Evolutionary conservation across 202 grass and related monocot genomes (phyloP), one percentile per base, ranked within the genome.

Genomic region (Schoenoplectus tabernaemontani): DNA sequence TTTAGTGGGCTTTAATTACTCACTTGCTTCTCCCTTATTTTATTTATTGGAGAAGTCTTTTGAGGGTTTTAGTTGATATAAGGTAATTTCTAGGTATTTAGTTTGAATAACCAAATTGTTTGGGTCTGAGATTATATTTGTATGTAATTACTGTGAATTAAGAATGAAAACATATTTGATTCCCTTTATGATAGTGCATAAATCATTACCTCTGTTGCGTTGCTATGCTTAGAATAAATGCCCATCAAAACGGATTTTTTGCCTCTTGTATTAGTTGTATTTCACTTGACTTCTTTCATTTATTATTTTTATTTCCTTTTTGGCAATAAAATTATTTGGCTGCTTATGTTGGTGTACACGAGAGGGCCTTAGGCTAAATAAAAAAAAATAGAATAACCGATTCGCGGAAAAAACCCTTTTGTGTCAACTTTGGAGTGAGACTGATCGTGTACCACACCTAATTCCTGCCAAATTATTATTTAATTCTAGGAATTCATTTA

Each of bases 21-120:
- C 36, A 34, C 50, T 46, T 79, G 24, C 60, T 80, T 80, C 78
- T 80, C 78, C 39, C 78, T 80, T 80, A 80, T 80, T 80, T 80
- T 80, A 64, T 61, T 80, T 65, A 80, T 30, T 80, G 78, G 78
- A 80, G 78, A 64, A 63, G 78, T 80, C 70, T 26, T 75, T 53
- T 74, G 47, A 54, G 47, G 28, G 46, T 54, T 75, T 75, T 65
- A 65, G 64, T 62, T 59, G 59, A 63, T 12, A 34, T 34, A 80
- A 80, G 78, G 78, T 80, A 50, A 80, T 64, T 64, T 80, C 41
- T 48, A 80, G 42, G 24, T 80, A 51, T 33, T 43, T 57, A 57
- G 38, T 60, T 48, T 65, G 59, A 80, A 80, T 80, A 80, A 80
- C 13, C 57, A 60, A 62, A 79, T 62, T 79, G 32, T 44, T 75